Evolutionary conservation across 345 rosid genomes (phyloP), one percentile per base, ranked within the genome.

Genomic region (Arabidopsis arenosa): DNA sequence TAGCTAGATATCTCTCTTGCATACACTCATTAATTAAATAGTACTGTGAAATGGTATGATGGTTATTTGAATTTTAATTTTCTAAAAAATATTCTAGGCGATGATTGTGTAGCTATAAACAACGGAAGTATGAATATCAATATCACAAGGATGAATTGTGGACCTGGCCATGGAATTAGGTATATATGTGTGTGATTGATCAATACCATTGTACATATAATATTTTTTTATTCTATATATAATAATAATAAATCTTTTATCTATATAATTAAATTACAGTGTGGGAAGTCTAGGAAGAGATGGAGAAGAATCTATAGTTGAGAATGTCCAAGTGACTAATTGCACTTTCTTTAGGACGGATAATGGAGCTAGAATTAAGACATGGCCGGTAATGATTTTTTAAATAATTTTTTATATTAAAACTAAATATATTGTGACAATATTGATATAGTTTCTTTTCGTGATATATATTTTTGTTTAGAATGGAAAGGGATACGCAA

Each of bases 341-440:
- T 80, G 87, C 49, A 84, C 58, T 21, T 89, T 86, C 73, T 60
- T 59, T 15, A 52, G 65, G 23, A 77, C 90, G 0, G 23, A 30
- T 37, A 80, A 83, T 57, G 90, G 92, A 48, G 90, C 86, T 5
- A 85, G 92, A 77, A 85, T 89, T 72, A 89, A 89, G 75, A 87
- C 90, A 28, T 54, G 74, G 70, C 83, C 75, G 83, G 94, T 87
- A 70, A 45, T 53, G 4, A 21, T 11, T 12, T 36, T 37, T 40
- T 32, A 1, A 1, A 21, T 35, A 28, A 4, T 54, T 56, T 8
- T 15, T 1, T 39, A 39, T 36, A 26, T 49, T 7, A 28, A 51
- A 13, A 7, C 9, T 14, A 4, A n/a, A 10, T 23, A 6, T 7
- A 26, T 9, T 65, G 45, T 7, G 35, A 47, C 13, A 35, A 11